Conservation (phyloP, 345 rosid genomes). For the Citrus sinensis region DNA sequence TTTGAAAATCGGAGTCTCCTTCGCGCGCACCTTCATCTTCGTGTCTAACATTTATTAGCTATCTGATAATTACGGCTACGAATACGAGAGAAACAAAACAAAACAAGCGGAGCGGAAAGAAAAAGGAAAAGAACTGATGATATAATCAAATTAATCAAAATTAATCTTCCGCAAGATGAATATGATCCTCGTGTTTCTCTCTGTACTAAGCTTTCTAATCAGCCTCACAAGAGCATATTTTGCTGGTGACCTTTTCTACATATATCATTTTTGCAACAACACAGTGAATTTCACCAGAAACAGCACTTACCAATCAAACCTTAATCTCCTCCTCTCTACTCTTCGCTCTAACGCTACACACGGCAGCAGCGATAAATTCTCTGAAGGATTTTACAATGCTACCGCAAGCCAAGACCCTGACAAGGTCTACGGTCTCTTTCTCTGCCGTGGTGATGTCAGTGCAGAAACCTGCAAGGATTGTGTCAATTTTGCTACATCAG, state of each 20-base stretch:
- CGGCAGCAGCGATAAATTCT: not conserved
- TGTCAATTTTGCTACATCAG: not conserved
- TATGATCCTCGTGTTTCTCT: not conserved
- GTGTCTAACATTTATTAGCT: too few relatives aligned
- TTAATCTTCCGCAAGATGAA: not conserved
- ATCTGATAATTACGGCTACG: not conserved
- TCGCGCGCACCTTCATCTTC: too few relatives aligned
- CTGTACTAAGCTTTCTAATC: not conserved
- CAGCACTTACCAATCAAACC: conserved; percentile 11
- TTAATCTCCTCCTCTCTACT: not conserved
- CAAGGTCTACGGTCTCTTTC: conserved; percentile 9
- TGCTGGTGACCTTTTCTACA: not conserved
- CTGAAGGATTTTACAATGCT: not conserved
- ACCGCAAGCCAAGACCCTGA: conserved; percentile 3
- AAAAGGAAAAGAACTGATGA: too few relatives aligned
- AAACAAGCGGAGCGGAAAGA: too few relatives aligned
- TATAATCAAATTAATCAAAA: too few relatives aligned
- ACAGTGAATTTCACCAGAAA: not conserved
- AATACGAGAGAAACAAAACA: too few relatives aligned
- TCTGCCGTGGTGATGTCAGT: conserved; percentile 1
- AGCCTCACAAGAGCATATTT: not conserved
- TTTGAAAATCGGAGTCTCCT: too few relatives aligned
- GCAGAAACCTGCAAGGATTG: not conserved
- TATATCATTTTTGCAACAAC: not conserved
- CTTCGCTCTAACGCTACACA: not conserved